Evolutionary conservation across 768 basidiomycete species (phyloP).

Genomic region (Trametes maxima): DNA sequence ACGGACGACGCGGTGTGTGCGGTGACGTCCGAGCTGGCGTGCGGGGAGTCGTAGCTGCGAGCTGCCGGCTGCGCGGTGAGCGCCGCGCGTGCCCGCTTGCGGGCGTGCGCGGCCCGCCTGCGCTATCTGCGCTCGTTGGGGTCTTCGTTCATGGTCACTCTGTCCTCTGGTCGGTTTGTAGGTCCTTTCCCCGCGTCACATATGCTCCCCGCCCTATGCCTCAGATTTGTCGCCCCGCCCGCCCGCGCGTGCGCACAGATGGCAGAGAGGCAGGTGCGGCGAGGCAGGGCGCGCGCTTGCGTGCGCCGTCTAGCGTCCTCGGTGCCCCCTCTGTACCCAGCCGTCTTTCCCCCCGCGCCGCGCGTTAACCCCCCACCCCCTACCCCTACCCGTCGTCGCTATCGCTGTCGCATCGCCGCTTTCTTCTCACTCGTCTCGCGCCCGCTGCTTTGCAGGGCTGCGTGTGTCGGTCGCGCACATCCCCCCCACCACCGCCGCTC

Average conservation of each 20-base stretch:
- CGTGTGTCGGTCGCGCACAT: conserved; percentile 10
- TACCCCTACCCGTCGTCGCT: conserved; percentile 9
- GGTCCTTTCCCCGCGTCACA: neutral
- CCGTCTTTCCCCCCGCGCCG: neutral
- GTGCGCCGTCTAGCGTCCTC: conserved; percentile 16
- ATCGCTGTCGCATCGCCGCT: conserved; percentile 7
- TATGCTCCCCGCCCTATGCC: conserved; percentile 26
- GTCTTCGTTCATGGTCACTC: neutral
- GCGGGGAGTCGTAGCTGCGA: conserved; percentile 24
- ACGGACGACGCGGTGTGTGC: conserved; percentile 9
- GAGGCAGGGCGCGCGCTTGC: conserved; percentile 22
- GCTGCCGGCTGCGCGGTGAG: conserved; percentile 15
- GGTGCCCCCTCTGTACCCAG: neutral
- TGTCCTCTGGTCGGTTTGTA: conserved; percentile 8
- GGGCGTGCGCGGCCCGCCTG: conserved; percentile 26
- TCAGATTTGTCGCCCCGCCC: conserved; percentile 18
- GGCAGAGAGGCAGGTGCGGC: neutral
- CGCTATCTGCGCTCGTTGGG: conserved; percentile 12
- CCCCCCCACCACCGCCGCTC: neutral
- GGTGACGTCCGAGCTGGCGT: conserved; percentile 22
- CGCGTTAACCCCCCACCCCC: neutral
- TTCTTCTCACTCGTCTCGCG: no score
- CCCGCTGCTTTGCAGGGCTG: conserved; percentile 14
- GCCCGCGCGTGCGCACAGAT: conserved; percentile 5
- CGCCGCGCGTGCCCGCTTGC: conserved; percentile 19